phyloP scores from a whole-genome alignment of 106 monocot species.

The Phalaenopsis equestris region DNA sequence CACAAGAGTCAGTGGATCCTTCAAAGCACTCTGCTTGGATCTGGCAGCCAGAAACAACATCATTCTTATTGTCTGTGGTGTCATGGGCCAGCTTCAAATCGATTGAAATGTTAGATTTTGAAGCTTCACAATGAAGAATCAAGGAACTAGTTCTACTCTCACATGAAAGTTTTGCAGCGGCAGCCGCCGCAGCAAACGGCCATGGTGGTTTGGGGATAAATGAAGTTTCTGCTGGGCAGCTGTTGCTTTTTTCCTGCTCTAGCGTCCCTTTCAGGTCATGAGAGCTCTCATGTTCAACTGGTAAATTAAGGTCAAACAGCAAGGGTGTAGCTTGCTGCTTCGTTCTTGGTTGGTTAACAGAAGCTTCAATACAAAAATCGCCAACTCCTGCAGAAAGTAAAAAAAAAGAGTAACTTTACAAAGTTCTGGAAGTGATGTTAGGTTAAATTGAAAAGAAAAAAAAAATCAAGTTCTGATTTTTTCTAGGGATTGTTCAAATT shows the following conservation, averaged over 20 bases:
- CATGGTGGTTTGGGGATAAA: background rate
- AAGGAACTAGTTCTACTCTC: background rate
- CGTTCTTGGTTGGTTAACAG: background rate
- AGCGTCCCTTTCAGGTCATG: background rate
- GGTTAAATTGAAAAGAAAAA: background rate
- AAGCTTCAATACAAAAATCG: background rate
- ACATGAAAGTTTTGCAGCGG: constrained; percentile 7
- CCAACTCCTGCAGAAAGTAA: background rate
- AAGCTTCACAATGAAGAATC: background rate
- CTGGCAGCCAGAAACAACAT: background rate
- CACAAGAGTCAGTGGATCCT: constrained; percentile 6
- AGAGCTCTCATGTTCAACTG: background rate
- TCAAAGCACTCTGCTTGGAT: constrained; percentile 6
- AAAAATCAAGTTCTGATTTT: no score
- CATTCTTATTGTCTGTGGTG: background rate
- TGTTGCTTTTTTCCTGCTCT: background rate
- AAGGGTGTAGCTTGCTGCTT: background rate
- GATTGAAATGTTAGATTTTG: background rate
- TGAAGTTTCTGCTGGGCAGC: constrained; percentile 2
- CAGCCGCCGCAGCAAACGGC: background rate
- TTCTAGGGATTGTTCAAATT: no score
- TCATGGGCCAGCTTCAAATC: background rate
- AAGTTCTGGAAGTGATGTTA: no score
- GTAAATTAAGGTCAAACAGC: constrained; percentile 7
- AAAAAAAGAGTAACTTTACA: no score